phyloP scores from a whole-genome alignment of 2,329 filamentous ascomycete species.

The Hypoxylon sp. region DNA sequence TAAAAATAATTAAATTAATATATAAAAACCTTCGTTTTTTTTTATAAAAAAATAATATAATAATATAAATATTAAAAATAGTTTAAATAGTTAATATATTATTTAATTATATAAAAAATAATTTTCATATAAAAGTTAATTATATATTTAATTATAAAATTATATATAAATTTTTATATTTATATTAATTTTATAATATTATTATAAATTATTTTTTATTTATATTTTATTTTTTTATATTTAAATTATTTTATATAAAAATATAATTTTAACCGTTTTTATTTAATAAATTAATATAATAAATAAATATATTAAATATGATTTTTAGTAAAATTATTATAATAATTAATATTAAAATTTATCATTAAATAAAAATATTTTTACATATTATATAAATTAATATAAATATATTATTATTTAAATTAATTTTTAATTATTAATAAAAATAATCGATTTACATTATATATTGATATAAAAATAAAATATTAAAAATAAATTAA shows the following conservation, averaged over 20 bases:
- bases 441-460: no score
- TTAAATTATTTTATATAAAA: background rate
- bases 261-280: background rate
- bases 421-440: background rate
- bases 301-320: background rate
- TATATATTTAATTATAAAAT: background rate
- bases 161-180: background rate
- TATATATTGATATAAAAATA: no score
- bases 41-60: background rate
- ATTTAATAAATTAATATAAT: background rate
- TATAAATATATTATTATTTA: background rate
- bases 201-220: background rate
- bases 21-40: background rate
- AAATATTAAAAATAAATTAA: no score
- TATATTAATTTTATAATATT: background rate
- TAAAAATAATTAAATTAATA: background rate
- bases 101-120: background rate
- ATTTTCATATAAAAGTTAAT: background rate
- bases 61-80: background rate
- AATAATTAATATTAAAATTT: background rate
- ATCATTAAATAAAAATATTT: background rate
- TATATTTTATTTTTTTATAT: background rate
- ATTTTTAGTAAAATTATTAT: background rate
- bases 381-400: background rate
- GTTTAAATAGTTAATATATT: background rate